Percentiles rank a stretch among this genome's conserved stretches.
Conservation (phyloP, 352 stramenopile genomes). For the Pythium volutum region DNA sequence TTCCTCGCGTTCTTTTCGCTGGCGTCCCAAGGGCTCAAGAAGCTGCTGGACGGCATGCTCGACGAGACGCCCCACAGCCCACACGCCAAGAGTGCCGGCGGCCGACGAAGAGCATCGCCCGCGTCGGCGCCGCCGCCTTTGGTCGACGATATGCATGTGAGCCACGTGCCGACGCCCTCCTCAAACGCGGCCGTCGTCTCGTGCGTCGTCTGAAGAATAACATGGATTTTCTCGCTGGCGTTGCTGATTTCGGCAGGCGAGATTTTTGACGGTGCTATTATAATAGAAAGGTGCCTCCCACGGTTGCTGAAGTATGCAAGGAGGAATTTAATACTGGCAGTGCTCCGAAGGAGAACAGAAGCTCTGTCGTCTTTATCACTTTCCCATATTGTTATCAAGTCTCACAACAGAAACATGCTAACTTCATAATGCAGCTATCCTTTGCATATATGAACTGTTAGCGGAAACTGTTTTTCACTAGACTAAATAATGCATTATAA, state of each 20-base stretch:
- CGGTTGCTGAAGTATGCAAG: not conserved
- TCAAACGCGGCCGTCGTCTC: constrained; percentile 16
- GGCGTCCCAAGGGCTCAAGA: constrained; percentile 62
- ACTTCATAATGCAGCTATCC: too few species aligned
- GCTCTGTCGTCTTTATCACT: too few species aligned
- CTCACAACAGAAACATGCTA: too few species aligned
- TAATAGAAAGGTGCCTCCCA: not conserved
- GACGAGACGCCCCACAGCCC: constrained; percentile 29
- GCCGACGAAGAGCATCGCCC: constrained; percentile 15
- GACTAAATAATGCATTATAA: too few species aligned
- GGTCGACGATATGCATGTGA: constrained; percentile 21
- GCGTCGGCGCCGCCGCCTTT: constrained; percentile 12
- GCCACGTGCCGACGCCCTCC: constrained; percentile 9
- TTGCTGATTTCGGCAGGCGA: not conserved
- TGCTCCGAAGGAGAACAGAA: too few species aligned
- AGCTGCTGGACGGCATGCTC: constrained; percentile 51
- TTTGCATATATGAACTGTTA: too few species aligned
- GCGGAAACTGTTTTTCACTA: too few species aligned
- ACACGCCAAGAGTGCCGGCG: not conserved
- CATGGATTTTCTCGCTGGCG: not conserved
- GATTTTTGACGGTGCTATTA: not conserved
- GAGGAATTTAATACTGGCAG: constrained; percentile 1
- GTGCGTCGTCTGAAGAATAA: constrained; percentile 1
- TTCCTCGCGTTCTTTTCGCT: constrained; percentile 57
- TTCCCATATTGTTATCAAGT: too few species aligned